Conservation (phyloP, 306 rosid genomes). For the Quercus mongolica region DNA sequence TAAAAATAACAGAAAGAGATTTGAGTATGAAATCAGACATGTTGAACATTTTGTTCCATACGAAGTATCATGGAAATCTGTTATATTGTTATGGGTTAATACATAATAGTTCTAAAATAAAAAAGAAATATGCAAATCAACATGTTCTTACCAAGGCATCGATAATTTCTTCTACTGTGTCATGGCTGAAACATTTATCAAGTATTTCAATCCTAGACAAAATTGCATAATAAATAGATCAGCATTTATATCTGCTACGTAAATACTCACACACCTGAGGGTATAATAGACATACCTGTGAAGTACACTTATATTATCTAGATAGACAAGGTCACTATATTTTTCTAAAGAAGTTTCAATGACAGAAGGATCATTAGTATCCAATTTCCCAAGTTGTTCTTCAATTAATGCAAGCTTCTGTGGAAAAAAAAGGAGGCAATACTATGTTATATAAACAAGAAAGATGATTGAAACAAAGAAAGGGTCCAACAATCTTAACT, state of each 20-base stretch:
- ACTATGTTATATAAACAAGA: too few species aligned
- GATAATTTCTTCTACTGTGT: slow-evolving; percentile 86
- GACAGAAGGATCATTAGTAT: too few species aligned
- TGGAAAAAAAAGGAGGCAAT: too few species aligned
- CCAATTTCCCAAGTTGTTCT: too few species aligned
- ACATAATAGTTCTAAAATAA: slow-evolving; percentile 11
- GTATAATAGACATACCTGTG: slow-evolving; percentile 44
- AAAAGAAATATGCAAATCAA: not conserved
- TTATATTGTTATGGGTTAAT: not conserved
- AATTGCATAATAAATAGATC: slow-evolving; percentile 7
- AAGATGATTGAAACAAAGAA: too few species aligned
- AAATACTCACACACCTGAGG: too few species aligned
- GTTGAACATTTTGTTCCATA: not conserved
- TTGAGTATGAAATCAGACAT: not conserved
- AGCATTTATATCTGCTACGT: not conserved
- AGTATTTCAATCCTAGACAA: slow-evolving; percentile 62
- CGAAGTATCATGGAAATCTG: not conserved
- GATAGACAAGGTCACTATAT: too few species aligned
- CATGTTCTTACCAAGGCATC: slow-evolving; percentile 59
- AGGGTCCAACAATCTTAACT: too few species aligned
- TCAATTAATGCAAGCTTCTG: too few species aligned
- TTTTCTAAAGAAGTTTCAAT: too few species aligned
- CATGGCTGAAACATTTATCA: slow-evolving; percentile 76
- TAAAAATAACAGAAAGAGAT: not conserved
- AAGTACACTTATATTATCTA: slow-evolving; percentile 30